phyloP scores from a whole-genome alignment of 306 rosid species.

The Dalbergia cultrata region DNA sequence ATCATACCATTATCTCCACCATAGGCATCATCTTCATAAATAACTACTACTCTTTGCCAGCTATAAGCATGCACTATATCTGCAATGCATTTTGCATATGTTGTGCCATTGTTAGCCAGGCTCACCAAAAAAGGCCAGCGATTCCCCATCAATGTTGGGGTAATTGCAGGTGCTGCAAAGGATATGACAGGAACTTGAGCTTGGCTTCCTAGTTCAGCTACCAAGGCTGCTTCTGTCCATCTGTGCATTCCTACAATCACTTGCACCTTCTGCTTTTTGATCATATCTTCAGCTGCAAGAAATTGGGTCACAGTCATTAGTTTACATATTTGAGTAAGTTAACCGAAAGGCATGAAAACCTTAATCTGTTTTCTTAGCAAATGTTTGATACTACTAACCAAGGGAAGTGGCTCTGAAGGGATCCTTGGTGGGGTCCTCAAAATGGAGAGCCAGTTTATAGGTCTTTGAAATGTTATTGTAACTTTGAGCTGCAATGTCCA shows the following conservation, averaged over 20 bases:
- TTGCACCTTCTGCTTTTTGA: constrained; percentile 46
- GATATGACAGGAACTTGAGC: constrained; percentile 66
- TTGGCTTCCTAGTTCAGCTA: constrained; percentile 60
- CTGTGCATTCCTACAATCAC: constrained; percentile 65
- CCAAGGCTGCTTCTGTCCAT: constrained; percentile 68
- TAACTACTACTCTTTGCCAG: constrained; percentile 64
- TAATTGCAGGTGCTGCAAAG: constrained; percentile 60
- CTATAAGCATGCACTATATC: constrained; percentile 52
- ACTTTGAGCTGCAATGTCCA: constrained; percentile 57
- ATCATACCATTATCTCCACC: constrained; percentile 62
- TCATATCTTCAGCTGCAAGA: constrained; percentile 62
- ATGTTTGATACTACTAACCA: constrained; percentile 45
- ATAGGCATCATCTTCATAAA: constrained; percentile 58
- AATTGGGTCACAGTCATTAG: background rate
- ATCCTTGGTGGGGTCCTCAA: constrained; percentile 32
- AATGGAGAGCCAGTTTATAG: constrained; percentile 47
- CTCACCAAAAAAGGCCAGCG: constrained; percentile 63
- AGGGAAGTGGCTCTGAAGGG: constrained; percentile 43
- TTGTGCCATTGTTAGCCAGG: constrained; percentile 49
- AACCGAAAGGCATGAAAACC: background rate
- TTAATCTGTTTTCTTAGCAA: background rate
- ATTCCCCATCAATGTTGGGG: constrained; percentile 47
- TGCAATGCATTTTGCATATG: constrained; percentile 58
- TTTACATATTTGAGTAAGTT: background rate
- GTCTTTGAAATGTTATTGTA: constrained; percentile 48